These are phyloP conservation scores for Yarrowia porcina DNA, from an alignment of 805 yeast species.

Conservation along the genomic window DNA sequence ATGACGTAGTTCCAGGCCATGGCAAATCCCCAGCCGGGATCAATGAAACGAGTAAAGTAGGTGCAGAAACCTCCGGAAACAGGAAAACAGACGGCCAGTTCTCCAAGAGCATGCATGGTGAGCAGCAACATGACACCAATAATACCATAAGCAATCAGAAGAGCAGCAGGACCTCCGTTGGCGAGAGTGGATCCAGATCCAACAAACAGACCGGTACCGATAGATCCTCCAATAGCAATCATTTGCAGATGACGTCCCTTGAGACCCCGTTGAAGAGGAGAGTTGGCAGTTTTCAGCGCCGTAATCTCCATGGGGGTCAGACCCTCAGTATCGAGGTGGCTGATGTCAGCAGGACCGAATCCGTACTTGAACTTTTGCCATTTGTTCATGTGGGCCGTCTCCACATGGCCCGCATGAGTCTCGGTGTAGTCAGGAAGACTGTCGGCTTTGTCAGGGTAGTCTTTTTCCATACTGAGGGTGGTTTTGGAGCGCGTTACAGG, in stretches of 20 bases:
- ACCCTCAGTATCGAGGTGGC: slow-evolving; percentile 34
- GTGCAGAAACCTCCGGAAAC: slow-evolving; percentile 56
- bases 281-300: slow-evolving; percentile 45
- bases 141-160: slow-evolving; percentile 56
- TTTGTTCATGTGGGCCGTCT: neutral
- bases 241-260: slow-evolving; percentile 43
- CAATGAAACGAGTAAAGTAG: slow-evolving; percentile 56
- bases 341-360: slow-evolving; percentile 47
- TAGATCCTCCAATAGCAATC: slow-evolving; percentile 42
- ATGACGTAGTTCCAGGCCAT: slow-evolving; percentile 66
- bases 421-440: neutral
- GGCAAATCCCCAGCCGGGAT: slow-evolving; percentile 61
- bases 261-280: slow-evolving; percentile 51
- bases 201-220: slow-evolving; percentile 70
- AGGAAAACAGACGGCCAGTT: slow-evolving; percentile 62
- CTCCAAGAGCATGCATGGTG: slow-evolving; percentile 66
- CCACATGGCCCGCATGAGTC: neutral
- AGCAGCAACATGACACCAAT: slow-evolving; percentile 64
- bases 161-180: slow-evolving; percentile 52
- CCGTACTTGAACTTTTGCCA: slow-evolving; percentile 44
- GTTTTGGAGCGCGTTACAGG: too few relatives aligned
- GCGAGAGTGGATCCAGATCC: slow-evolving; percentile 50
- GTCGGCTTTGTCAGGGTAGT: neutral
- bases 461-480: slow-evolving; percentile 3
- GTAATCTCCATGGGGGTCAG: slow-evolving; percentile 39